Percentiles rank a stretch among this genome's conserved stretches.
phyloP scores from a whole-genome alignment of 148 eudicot genomes.

The Salicornia ramosissima region DNA sequence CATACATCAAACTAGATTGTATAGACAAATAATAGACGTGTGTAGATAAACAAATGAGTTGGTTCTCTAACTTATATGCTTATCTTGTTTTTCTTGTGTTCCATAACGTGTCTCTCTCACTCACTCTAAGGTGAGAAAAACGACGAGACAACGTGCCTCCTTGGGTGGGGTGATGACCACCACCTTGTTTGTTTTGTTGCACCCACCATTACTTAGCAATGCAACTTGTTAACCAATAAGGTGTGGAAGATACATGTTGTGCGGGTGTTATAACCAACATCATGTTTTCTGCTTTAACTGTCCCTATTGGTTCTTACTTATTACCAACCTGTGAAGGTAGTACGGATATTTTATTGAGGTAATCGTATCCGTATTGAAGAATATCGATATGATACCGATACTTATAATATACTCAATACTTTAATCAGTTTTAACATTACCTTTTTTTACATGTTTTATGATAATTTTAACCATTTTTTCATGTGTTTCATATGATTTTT shows the following conservation, averaged over 20 bases:
- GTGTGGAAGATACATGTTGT: not conserved
- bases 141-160: not conserved
- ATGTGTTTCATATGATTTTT: too few relatives aligned
- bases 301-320: not conserved
- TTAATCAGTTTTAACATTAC: too few relatives aligned
- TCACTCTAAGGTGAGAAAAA: not conserved
- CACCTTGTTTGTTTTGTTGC: not conserved
- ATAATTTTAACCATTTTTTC: too few relatives aligned
- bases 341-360: too few relatives aligned
- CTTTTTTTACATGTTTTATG: too few relatives aligned
- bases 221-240: not conserved
- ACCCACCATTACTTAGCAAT: not conserved
- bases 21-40: too few relatives aligned
- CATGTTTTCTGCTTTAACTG: not conserved
- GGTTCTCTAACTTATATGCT: too few relatives aligned
- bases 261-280: not conserved
- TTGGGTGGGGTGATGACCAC: not conserved
- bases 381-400: too few relatives aligned
- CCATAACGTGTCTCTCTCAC: not conserved
- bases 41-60: not conserved
- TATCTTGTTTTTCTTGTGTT: conserved; percentile 5
- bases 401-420: too few relatives aligned
- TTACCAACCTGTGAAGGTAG: not conserved
- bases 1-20: too few relatives aligned
- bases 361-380: too few relatives aligned